Evolutionary conservation across 257 asterid species (phyloP).

Genomic region (Scutellaria barbata): DNA sequence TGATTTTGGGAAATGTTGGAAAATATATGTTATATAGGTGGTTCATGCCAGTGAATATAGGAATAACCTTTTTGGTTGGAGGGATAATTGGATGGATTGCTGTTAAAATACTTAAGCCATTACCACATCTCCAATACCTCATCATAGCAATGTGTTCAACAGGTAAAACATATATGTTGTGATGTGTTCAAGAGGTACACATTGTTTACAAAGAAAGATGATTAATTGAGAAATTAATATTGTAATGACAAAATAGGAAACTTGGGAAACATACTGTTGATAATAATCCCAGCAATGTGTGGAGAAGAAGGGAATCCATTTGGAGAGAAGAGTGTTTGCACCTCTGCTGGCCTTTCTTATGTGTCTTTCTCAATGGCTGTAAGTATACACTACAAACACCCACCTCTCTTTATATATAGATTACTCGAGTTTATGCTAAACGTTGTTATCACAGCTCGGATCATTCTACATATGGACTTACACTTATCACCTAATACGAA

Average conservation of each 20-base stretch:
- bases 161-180: conserved; percentile 66
- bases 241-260: conserved; percentile 51
- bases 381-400: conserved; percentile 30
- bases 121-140: conserved; percentile 69
- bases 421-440: too few relatives aligned
- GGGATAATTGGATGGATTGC: conserved; percentile 83
- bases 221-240: too few relatives aligned
- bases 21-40: conserved; percentile 61
- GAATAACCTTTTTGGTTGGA: conserved; percentile 76
- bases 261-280: conserved; percentile 78
- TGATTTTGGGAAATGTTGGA: neutral
- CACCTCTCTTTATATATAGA: too few relatives aligned
- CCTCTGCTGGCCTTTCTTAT: conserved; percentile 62
- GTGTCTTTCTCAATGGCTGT: conserved; percentile 95
- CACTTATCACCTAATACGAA: conserved; percentile 61
- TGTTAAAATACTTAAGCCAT: conserved; percentile 65
- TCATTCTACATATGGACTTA: conserved; percentile 84
- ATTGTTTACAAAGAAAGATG: too few relatives aligned
- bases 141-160: conserved; percentile 72
- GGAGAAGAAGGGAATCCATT: conserved; percentile 73
- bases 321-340: conserved; percentile 66
- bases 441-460: conserved; percentile 56
- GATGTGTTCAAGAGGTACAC: conserved; percentile 73
- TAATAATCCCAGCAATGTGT: conserved; percentile 82
- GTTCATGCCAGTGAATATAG: conserved; percentile 91